Percentiles rank a stretch among this genome's conserved stretches.
phyloP scores from a whole-genome alignment of 2,329 filamentous ascomycete species.

The Paecilomyces formosus region DNA sequence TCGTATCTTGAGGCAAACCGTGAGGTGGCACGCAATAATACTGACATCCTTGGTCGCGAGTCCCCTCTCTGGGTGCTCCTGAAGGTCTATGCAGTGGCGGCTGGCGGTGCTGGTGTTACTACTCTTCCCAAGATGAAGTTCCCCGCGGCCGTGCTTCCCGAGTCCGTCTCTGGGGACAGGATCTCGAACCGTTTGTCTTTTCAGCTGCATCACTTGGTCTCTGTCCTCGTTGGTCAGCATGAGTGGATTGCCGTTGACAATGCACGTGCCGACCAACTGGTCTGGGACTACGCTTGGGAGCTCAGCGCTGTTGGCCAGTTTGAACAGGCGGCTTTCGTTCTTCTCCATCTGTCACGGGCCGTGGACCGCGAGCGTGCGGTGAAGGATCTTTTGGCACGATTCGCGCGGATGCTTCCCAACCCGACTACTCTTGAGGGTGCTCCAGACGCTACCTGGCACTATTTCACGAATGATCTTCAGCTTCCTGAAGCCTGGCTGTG shows the following conservation, averaged over 20 bases:
- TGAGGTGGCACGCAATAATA: constrained; percentile 54
- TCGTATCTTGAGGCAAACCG: constrained; percentile 60
- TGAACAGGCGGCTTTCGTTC: constrained; percentile 66
- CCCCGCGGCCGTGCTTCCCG: constrained; percentile 65
- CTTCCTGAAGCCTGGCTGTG: constrained; percentile 76
- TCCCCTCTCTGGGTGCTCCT: constrained; percentile 84
- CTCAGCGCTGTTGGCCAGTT: constrained; percentile 53
- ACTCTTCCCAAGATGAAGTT: constrained; percentile 38
- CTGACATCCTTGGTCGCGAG: constrained; percentile 48
- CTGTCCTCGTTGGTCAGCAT: constrained; percentile 37
- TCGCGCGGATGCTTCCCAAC: constrained; percentile 58
- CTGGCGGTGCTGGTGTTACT: constrained; percentile 18
- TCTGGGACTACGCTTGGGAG: constrained; percentile 52
- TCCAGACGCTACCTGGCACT: constrained; percentile 44
- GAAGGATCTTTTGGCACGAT: constrained; percentile 65
- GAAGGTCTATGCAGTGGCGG: constrained; percentile 60
- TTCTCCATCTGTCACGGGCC: constrained; percentile 64
- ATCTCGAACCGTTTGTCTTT: constrained; percentile 72
- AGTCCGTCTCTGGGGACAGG: constrained; percentile 67
- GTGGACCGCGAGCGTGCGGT: constrained; percentile 58
- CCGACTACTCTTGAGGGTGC: constrained; percentile 43
- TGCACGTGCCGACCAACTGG: constrained; percentile 59
- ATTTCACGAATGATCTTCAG: constrained; percentile 57
- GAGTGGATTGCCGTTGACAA: constrained; percentile 46
- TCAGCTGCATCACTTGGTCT: constrained; percentile 69